These are phyloP conservation scores for Salvia sclarea DNA, from an alignment of 305 asterid genomes.

Conservation along the genomic window DNA sequence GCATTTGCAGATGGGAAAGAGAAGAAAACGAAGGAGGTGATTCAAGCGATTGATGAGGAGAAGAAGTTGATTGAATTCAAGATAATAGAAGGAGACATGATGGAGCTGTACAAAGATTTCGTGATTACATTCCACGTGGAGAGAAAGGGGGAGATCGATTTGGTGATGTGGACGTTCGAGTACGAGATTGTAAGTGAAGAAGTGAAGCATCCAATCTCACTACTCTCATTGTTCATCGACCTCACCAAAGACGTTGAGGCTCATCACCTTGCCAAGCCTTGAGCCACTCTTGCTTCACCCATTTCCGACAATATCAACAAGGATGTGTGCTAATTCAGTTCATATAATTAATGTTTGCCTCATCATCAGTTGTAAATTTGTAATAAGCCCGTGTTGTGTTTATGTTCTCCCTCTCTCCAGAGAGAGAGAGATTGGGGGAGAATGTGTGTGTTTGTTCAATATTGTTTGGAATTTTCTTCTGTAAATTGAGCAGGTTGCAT, in stretches of 20 bases:
- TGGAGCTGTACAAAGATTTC: neutral
- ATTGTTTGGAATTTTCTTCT: no score
- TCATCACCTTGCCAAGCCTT: neutral
- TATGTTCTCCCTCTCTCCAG: no score
- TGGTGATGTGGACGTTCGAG: neutral
- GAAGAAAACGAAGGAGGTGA: neutral
- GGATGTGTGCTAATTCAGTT: no score
- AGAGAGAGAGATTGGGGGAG: no score
- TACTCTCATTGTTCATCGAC: neutral
- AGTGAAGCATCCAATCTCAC: neutral
- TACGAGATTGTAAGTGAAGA: constrained; percentile 12
- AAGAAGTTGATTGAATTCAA: neutral
- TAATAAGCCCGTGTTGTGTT: no score
- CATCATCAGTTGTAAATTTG: no score
- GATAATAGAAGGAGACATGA: neutral
- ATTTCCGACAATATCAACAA: no score
- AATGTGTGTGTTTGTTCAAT: no score
- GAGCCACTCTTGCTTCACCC: neutral
- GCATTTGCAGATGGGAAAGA: constrained; percentile 5
- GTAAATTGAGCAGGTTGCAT: no score
- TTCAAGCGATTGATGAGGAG: neutral
- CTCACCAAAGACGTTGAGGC: neutral
- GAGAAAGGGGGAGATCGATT: neutral
- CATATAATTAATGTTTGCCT: no score
- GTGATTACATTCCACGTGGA: neutral